Evolutionary conservation across 1,284 basidiomycete genomes (phyloP).

Genomic region (Wallemia ichthyophaga): DNA sequence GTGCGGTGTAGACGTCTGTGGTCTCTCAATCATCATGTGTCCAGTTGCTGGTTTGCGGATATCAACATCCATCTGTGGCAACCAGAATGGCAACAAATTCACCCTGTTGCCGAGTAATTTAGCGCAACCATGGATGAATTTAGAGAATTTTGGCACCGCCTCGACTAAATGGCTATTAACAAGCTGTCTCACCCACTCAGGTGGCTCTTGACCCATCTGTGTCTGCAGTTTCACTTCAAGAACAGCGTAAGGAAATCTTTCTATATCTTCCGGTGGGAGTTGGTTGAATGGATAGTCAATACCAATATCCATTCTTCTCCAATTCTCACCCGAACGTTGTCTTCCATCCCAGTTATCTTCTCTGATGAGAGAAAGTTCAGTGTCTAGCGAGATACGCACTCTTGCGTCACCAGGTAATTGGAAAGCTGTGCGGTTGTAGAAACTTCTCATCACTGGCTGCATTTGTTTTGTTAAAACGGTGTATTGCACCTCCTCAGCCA

Average conservation of each 20-base stretch:
- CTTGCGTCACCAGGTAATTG: constrained; percentile 92
- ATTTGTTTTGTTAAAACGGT: constrained; percentile 56
- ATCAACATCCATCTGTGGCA: constrained; percentile 48
- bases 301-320: constrained; percentile 78
- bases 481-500: constrained; percentile 90
- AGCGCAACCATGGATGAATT: constrained; percentile 94
- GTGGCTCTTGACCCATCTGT: constrained; percentile 81
- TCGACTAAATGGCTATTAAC: constrained; percentile 50
- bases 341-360: constrained; percentile 91
- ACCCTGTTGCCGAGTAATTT: constrained; percentile 76
- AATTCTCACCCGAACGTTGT: constrained; percentile 50
- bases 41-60: constrained; percentile 64
- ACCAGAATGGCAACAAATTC: constrained; percentile 93
- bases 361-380: constrained; percentile 69
- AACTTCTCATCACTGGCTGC: constrained; percentile 74
- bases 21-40: constrained; percentile 38
- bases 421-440: constrained; percentile 97
- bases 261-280: constrained; percentile 47
- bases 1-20: constrained; percentile 12
- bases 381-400: constrained; percentile 92
- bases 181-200: constrained; percentile 81
- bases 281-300: constrained; percentile 40
- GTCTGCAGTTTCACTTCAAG: constrained; percentile 95
- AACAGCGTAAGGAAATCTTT: constrained; percentile 71
- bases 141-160: constrained; percentile 25